A percentile compares a stretch with the other conserved stretches of the same genome.
Evolutionary conservation across 169 alveolate genomes (phyloP).

Genomic region (Perkinsus chesapeaki): DNA sequence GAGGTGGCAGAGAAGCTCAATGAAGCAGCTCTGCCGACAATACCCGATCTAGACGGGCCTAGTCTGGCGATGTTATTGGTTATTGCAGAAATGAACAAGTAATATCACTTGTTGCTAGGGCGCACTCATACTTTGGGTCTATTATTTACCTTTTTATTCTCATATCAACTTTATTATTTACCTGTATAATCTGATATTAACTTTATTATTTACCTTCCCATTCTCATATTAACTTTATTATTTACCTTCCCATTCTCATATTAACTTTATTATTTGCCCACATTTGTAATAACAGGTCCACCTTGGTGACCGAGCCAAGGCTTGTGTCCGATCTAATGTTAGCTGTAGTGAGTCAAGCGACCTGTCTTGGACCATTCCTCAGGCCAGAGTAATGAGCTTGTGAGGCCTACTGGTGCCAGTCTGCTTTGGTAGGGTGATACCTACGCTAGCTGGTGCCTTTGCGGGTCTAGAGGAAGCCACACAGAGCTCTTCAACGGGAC

Average conservation of each 20-base stretch:
- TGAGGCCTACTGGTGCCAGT: background rate
- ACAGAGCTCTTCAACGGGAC: background rate
- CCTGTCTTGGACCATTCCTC: background rate
- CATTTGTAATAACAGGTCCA: background rate
- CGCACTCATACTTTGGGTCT: too few species aligned
- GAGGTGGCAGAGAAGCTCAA: background rate
- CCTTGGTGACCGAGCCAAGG: background rate
- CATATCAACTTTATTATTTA: too few species aligned
- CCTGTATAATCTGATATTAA: too few species aligned
- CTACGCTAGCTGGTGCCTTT: background rate
- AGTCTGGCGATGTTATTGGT: background rate
- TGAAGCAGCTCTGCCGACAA: background rate
- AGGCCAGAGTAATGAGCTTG: background rate
- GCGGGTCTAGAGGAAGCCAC: background rate
- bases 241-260: too few species aligned
- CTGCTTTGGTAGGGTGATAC: background rate
- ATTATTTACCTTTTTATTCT: too few species aligned
- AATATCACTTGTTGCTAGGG: background rate
- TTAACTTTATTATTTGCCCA: too few species aligned
- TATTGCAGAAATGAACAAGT: background rate
- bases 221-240: too few species aligned
- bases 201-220: too few species aligned
- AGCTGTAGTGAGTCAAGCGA: background rate
- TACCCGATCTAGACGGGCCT: background rate
- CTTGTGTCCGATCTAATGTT: background rate